Base-by-base conservation (phyloP, 495 filamentous ascomycete genomes). In the Penicillium pulvis region DNA sequence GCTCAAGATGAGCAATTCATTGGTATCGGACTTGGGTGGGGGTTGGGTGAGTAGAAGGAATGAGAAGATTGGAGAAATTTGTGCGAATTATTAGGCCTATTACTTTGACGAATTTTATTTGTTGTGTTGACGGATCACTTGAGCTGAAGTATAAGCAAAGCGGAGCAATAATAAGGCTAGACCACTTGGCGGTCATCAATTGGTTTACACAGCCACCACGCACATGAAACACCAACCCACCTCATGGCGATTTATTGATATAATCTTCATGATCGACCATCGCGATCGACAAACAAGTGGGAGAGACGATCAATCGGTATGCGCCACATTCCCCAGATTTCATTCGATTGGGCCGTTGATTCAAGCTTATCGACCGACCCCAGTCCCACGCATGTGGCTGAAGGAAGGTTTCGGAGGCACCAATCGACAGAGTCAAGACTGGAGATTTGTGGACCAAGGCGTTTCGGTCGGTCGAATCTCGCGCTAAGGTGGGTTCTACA, bases 311-410 rank as follows among this genome's bases (percentile, higher is more conserved):
- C 39, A n/a, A 11, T 10, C 33, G 39, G 39, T 3, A 35, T 46
- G 43, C 24, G 39, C 39, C 39, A 41, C 39, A 41, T 41, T 41
- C 24, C 43, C 28, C 35, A 7, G 42, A 36, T 51, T 51, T 31
- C 28, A 20, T 23, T 28, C 51, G 54, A 61, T 39, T 28, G 20
- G 45, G 26, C 42, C 33, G 55, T 66, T 26, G 17, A 64, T 35
- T 56, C 58, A 64, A 64, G 64, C 55, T 64, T 61, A 61, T 59
- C 57, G 48, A 49, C 46, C 46, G 26, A 16, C 41, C 43, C 55
- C 44, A 56, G 55, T 49, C 51, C 43, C 55, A 47, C 57, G 59
- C 56, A 59, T 52, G 64, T 66, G 64, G 64, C 64, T 64, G 55
- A 64, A 51, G 49, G 58, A 67, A 64, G 58, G 58, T 59, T 67